Base-by-base conservation (phyloP, 2,329 filamentous ascomycete species). In the Ophiostoma sp. region DNA sequence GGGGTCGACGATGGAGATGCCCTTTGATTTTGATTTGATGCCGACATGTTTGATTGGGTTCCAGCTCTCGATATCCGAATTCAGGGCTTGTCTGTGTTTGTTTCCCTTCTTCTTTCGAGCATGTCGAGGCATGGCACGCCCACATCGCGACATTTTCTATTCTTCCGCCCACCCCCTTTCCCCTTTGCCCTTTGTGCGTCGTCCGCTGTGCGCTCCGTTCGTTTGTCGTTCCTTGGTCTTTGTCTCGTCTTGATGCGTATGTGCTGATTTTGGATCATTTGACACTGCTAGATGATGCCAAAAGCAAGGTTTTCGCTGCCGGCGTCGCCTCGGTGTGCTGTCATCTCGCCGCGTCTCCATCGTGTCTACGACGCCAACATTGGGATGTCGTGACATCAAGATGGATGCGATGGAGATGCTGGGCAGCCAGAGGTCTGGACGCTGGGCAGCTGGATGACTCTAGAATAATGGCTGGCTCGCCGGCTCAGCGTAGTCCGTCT, bases 81-180 rank as follows among this genome's bases (percentile, higher is more conserved):
- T 27, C 27, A 27, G 27, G 27, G 27, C 45, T 12, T 45, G 27
- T 12, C 4, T 27, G 18, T 18, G 27, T 55, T 55, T 55, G 49
- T 55, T 55, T 55, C n/a, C 49, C 49, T 55, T 55, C 49, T 55
- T n/a, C 27, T 55, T 55, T 55, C 49, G 27, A 27, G n/a, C 49
- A 9, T 18, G n/a, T 36, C 49, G 49, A 27, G 27, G 14, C 49
- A 55, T 16, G 14, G n/a, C 42, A 45, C 49, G 49, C 49, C 49
- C 49, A 55, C 49, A 55, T 55, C 49, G 49, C 27, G 49, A 27
- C n/a, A 55, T 55, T 36, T 47, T 36, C 1, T 9, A 27, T 55
- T 55, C n/a, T 36, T 55, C 49, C 49, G 49, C 12, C 7, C 49
- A 55, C 49, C 49, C 49, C 49, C 27, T 27, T 55, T n/a, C 18